phyloP scores from a whole-genome alignment of 345 rosid species.

The Euphorbia tirucalli region DNA sequence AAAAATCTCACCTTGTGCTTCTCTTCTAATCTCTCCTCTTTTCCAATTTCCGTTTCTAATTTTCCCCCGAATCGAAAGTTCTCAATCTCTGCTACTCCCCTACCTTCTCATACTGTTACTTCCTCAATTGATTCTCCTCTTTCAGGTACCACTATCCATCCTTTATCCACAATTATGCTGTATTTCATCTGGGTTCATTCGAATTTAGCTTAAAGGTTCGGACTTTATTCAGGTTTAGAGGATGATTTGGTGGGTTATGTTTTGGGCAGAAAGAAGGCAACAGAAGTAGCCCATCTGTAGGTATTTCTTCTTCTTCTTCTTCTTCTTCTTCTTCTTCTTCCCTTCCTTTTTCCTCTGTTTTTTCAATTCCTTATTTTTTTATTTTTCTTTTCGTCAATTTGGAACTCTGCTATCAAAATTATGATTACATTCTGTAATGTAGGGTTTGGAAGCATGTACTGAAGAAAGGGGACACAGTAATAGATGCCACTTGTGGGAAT shows the following conservation, averaged over 20 bases:
- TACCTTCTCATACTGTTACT: constrained; percentile 17
- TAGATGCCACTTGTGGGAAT: constrained; percentile 93
- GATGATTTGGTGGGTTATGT: constrained; percentile 68
- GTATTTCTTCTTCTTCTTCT: constrained; percentile 27
- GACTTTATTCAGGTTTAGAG: constrained; percentile 51
- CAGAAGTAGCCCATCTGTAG: constrained; percentile 93
- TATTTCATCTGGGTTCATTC: not conserved
- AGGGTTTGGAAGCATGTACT: constrained; percentile 81
- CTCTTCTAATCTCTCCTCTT: constrained; percentile 8
- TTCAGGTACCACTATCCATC: constrained; percentile 31
- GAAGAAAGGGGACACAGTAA: constrained; percentile 60
- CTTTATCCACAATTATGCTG: not conserved
- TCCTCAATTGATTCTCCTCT: constrained; percentile 32
- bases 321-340: not conserved
- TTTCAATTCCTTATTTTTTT: not conserved
- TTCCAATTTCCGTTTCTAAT: constrained; percentile 15
- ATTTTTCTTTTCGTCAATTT: too few relatives aligned
- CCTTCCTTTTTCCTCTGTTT: not conserved
- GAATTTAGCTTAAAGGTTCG: not conserved
- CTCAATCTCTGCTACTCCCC: constrained; percentile 17
- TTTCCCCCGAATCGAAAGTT: constrained; percentile 13
- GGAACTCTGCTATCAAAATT: not conserved
- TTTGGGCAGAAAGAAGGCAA: constrained; percentile 75
- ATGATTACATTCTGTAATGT: constrained; percentile 11
- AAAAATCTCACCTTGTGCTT: too few relatives aligned